Evolutionary conservation across 257 asterid species (phyloP), one percentile per base, ranked within the genome.

Genomic region (Nyctanthes arbortristis): DNA sequence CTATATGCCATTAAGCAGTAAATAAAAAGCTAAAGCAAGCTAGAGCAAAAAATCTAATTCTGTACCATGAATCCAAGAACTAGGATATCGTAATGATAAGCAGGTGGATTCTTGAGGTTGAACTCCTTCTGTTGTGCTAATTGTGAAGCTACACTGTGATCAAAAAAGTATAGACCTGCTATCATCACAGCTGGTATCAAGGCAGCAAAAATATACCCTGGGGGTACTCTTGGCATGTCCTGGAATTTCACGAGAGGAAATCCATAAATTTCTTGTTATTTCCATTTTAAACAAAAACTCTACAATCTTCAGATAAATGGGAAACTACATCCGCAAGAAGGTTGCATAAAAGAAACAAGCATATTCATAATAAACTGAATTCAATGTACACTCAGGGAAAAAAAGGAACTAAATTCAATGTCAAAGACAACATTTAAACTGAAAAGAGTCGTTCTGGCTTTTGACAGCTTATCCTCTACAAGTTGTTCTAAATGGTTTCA

Each of bases 141-240:
- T 75, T 89, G 93, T 66, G 98, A 73, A 80, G 98, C 96, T 28
- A 92, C 98, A 73, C 98, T 89, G 72, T 89, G 98, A 67, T 92
- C 98, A 14, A 92, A 92, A 58, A 92, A 92, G 85, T 92, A 92
- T 67, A 92, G 77, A 33, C 96, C 96, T 16, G 96, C 96, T 31
- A 92, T 88, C 97, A 89, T 92, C 33, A 85, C 11, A 40, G 96
- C 98, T 20, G 98, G 98, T 75, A 92, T 60, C 9, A 86, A 30
- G 47, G 96, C 96, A n/a, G 94, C 94, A 74, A 89, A 81, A 32
- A 92, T 78, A 70, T 92, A 92, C 20, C 60, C 75, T 39, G 57
- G 75, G 1, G 97, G 95, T 68, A 94, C 80, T 78, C 75, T 86
- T 58, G 73, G 84, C 99, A 94, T 91, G 67, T 94, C 96, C 97